Evolutionary conservation across 805 yeast species (phyloP).

Genomic region (Ogataea trehalophila): DNA sequence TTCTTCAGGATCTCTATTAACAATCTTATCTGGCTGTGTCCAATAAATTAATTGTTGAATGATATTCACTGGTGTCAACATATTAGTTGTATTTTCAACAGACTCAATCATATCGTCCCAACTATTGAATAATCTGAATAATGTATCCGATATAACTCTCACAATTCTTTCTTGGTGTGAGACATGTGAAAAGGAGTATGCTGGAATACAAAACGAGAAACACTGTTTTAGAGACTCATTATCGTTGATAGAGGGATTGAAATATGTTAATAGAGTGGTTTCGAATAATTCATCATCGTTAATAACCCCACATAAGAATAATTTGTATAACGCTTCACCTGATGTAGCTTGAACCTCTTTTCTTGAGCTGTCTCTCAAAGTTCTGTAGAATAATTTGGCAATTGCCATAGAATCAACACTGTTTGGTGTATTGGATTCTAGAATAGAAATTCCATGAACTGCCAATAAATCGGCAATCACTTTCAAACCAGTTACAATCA

Average conservation of each 20-base stretch:
- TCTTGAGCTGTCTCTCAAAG: conserved; percentile 49
- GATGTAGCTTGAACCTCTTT: conserved; percentile 73
- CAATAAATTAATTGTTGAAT: conserved; percentile 73
- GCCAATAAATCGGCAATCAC: conserved; percentile 75
- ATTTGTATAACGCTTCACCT: conserved; percentile 82
- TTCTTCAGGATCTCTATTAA: conserved; percentile 40
- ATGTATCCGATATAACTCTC: conserved; percentile 60
- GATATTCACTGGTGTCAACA: conserved; percentile 44
- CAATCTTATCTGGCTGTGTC: conserved; percentile 76
- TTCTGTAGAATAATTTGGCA: conserved; percentile 65
- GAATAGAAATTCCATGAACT: conserved; percentile 65
- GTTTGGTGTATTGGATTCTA: conserved; percentile 47
- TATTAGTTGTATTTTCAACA: conserved; percentile 23
- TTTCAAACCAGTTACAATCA: conserved; percentile 59
- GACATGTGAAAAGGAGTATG: conserved; percentile 71
- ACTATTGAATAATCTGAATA: conserved; percentile 48
- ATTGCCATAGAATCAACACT: conserved; percentile 62
- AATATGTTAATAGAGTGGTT: conserved; percentile 66
- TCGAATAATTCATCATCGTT: conserved; percentile 68
- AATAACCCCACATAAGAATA: conserved; percentile 72
- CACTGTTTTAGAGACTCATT: conserved; percentile 74
- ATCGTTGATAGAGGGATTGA: conserved; percentile 57
- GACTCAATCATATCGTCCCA: conserved; percentile 34
- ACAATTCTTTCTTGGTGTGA: conserved; percentile 66
- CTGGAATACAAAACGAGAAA: conserved; percentile 83